Percentiles rank a stretch among this genome's conserved stretches.
These are phyloP conservation scores for Lentinus tigrinus DNA, from an alignment of 768 basidiomycete genomes.

Conservation along the genomic window DNA sequence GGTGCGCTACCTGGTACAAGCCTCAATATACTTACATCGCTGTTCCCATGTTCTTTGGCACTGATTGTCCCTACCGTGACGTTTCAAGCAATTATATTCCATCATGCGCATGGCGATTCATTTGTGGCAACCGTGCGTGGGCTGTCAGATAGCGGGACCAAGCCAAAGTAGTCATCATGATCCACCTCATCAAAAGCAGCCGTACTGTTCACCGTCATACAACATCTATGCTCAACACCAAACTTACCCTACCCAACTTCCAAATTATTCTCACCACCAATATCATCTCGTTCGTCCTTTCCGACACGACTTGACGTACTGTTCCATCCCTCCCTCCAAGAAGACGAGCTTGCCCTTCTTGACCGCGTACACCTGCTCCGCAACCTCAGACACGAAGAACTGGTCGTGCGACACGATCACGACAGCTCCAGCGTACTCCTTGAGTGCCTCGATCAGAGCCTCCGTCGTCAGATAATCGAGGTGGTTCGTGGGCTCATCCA, in stretches of 20 bases:
- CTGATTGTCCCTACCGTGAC: too few species aligned
- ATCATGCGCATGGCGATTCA: too few species aligned
- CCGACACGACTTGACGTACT: slow-evolving; percentile 8
- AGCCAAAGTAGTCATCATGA: too few species aligned
- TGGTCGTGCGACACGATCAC: slow-evolving; percentile 96
- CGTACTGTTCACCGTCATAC: too few species aligned
- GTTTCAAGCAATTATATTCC: too few species aligned
- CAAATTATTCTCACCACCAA: too few species aligned
- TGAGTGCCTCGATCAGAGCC: slow-evolving; percentile 96
- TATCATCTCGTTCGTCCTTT: slow-evolving; percentile 7
- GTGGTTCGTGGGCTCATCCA: slow-evolving; percentile 93
- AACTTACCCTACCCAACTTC: too few species aligned
- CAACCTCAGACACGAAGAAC: slow-evolving; percentile 96
- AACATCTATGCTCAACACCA: too few species aligned
- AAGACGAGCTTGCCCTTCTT: slow-evolving; percentile 79
- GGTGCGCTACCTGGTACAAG: slow-evolving; percentile 16
- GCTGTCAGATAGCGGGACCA: too few species aligned
- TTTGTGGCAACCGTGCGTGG: too few species aligned
- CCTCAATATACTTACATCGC: slow-evolving; percentile 1
- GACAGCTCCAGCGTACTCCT: slow-evolving; percentile 96
- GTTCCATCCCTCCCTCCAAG: slow-evolving; percentile 14
- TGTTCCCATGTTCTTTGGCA: background rate
- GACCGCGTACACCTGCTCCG: slow-evolving; percentile 96
- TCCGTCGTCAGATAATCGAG: slow-evolving; percentile 95
- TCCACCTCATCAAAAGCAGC: too few species aligned